Evolutionary conservation across 2,329 filamentous ascomycete species (phyloP).

Genomic region (Nigrograna mackinnonii): DNA sequence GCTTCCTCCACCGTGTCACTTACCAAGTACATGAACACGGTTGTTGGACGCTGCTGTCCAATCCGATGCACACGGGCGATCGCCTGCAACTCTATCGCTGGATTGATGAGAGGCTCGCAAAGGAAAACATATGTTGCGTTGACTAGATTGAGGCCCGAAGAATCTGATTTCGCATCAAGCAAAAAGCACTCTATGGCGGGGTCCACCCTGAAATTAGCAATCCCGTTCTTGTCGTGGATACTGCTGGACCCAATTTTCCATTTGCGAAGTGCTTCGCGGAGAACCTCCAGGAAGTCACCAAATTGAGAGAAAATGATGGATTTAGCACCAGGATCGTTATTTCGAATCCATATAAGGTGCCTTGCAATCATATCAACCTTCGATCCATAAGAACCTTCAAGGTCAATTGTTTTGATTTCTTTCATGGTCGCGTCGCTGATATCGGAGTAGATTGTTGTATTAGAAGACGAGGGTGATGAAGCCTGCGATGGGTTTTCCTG

Average conservation of each 20-base stretch:
- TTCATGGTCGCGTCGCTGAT: conserved; percentile 72
- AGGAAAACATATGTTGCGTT: conserved; percentile 94
- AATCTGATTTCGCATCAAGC: conserved; percentile 85
- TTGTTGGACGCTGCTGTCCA: conserved; percentile 84
- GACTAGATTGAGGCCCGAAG: conserved; percentile 86
- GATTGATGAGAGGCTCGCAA: conserved; percentile 91
- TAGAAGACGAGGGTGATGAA: conserved; percentile 25
- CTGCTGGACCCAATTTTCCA: conserved; percentile 75
- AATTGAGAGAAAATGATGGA: conserved; percentile 95
- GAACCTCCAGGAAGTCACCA: conserved; percentile 75
- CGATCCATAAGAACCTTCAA: conserved; percentile 77
- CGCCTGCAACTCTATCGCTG: conserved; percentile 89
- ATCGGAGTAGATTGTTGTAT: conserved; percentile 72
- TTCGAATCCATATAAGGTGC: conserved; percentile 83
- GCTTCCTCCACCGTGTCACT: conserved; percentile 88
- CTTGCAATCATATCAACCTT: conserved; percentile 74
- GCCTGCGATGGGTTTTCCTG: conserved; percentile 17
- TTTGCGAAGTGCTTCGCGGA: conserved; percentile 69
- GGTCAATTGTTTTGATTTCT: conserved; percentile 80
- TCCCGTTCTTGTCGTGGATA: conserved; percentile 70
- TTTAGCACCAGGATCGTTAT: conserved; percentile 84
- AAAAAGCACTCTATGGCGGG: conserved; percentile 79
- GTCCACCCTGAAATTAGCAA: conserved; percentile 76
- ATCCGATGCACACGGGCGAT: conserved; percentile 95
- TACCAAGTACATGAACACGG: conserved; percentile 95